A percentile compares a stretch with the other conserved stretches of the same genome.
These are phyloP conservation scores for Ustilago trichophora DNA, from an alignment of 1,284 basidiomycete species.

Conservation along the genomic window DNA sequence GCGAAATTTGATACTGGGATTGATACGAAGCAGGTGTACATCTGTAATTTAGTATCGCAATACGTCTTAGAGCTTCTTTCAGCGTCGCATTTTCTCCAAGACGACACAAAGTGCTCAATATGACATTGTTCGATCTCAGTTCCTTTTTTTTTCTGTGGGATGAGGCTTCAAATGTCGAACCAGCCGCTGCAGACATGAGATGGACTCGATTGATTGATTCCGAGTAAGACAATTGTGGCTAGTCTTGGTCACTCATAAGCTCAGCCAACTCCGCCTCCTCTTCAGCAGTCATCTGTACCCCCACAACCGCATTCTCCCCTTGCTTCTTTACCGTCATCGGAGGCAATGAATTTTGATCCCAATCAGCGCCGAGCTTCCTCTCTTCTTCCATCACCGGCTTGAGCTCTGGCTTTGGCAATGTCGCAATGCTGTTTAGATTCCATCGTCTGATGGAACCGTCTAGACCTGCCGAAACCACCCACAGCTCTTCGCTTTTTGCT, in stretches of 20 bases:
- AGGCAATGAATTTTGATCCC: conserved; percentile 13
- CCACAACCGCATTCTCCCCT: neutral
- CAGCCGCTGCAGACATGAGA: too few species aligned
- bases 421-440: conserved; percentile 2
- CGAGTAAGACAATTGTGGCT: too few species aligned
- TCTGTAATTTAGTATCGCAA: too few species aligned
- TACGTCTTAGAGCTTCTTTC: too few species aligned
- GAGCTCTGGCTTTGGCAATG: neutral
- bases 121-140: too few species aligned
- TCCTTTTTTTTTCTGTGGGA: too few species aligned
- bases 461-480: conserved; percentile 44
- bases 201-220: too few species aligned
- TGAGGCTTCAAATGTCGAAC: too few species aligned
- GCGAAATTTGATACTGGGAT: too few species aligned
- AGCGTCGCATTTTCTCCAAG: too few species aligned
- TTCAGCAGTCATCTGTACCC: conserved; percentile 46
- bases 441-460: conserved; percentile 56
- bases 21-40: too few species aligned
- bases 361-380: neutral
- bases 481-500: neutral
- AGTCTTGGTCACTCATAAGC: conserved; percentile 37
- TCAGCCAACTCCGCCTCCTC: conserved; percentile 59
- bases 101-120: too few species aligned
- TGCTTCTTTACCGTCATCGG: neutral
- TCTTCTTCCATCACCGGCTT: neutral